Evolutionary conservation across 768 basidiomycete genomes (phyloP).

Genomic region (Sutorius australiensis): DNA sequence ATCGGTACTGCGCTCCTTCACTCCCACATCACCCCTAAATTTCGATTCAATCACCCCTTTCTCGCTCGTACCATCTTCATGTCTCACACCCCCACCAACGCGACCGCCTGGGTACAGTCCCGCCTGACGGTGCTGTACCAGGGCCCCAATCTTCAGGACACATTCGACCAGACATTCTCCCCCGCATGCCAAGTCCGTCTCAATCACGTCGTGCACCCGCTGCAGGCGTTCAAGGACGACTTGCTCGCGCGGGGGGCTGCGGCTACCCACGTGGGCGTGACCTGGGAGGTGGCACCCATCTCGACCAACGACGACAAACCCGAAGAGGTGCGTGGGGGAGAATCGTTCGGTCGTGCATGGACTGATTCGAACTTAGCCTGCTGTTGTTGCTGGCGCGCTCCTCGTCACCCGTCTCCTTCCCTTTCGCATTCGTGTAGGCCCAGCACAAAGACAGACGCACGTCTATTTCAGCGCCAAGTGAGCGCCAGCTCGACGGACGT

Average conservation of each 20-base stretch:
- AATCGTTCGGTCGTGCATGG: neutral
- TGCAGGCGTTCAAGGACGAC: constrained; percentile 29
- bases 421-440: constrained; percentile 38
- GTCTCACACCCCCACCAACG: neutral
- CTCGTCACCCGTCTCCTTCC: constrained; percentile 38
- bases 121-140: constrained; percentile 30
- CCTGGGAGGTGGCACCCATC: constrained; percentile 34
- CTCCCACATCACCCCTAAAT: neutral
- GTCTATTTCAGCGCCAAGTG: constrained; percentile 42
- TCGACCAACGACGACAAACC: constrained; percentile 26
- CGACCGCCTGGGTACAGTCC: constrained; percentile 29
- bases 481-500: neutral
- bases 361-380: constrained; percentile 18
- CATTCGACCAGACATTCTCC: constrained; percentile 33
- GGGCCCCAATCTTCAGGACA: constrained; percentile 6
- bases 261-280: constrained; percentile 20
- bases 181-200: constrained; percentile 30
- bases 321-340: constrained; percentile 17
- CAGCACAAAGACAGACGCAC: constrained; percentile 33
- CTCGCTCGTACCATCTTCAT: neutral
- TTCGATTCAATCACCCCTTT: neutral
- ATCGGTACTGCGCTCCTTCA: constrained; percentile 3
- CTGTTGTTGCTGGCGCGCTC: constrained; percentile 39
- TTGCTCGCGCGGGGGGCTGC: constrained; percentile 20
- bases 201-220: constrained; percentile 26